Evolutionary conservation across 768 basidiomycete genomes (phyloP), one percentile per base, ranked within the genome.

Genomic region (Postia placenta): DNA sequence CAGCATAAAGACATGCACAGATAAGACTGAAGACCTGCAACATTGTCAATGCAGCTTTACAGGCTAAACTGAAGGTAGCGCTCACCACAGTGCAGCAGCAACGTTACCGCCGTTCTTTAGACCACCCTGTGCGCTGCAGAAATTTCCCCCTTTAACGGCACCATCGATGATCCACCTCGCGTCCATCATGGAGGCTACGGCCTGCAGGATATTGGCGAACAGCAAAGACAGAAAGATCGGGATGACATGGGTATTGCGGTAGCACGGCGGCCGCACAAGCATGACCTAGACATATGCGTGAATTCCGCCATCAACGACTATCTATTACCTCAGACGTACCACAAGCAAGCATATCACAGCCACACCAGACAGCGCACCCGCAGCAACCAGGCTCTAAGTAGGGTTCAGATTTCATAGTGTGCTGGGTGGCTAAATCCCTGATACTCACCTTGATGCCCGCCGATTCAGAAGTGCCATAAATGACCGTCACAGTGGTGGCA

Each of bases 21-120:
- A 56, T 5, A 69, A 61, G 19, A 55, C 53, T 42, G 68, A 63
- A 1, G 66, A 64, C 64, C 66, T 66, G 49, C 14, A 25, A 20
- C 9, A n/a, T n/a, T n/a, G n/a, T n/a, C 11, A 36, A 26, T 58
- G 50, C n/a, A n/a, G 62, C 2, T 44, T 22, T 9, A 40, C 39
- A 40, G 39, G 14, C 6, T 11, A 26, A 42, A 6, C 9, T 42
- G 52, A n/a, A 9, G 33, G 33, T 9, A 35, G 9, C 11, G 33
- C 58, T 9, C 38, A 69, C 74, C 74, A 75, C 2, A 73, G 50
- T 2, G 74, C 70, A 1, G 67, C 67, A 1, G 68, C 72, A 26
- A 75, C 58, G 42, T 75, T 73, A 7, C 74, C 74, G 4, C 67
- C 62, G 33, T 74, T 68, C 53, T 73, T 74, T 33, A 70, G 49